phyloP scores from a whole-genome alignment of 768 basidiomycete genomes.

The Suillus plorans region DNA sequence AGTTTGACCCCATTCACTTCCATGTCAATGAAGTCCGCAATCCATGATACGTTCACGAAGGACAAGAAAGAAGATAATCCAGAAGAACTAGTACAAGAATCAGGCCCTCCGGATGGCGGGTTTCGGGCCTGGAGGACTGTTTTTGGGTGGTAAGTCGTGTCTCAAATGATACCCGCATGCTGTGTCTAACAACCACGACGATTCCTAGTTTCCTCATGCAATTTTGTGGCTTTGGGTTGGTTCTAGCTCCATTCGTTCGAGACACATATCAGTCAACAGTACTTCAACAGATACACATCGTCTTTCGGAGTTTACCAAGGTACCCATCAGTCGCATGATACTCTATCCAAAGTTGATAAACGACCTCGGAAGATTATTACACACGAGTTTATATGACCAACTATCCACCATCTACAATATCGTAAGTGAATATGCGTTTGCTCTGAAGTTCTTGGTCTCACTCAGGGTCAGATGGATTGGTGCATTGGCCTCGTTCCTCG shows the following conservation, averaged over 20 bases:
- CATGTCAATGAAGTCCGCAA: background rate
- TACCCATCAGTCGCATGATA: background rate
- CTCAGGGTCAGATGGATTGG: constrained; percentile 35
- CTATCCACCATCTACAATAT: constrained; percentile 26
- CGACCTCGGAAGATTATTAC: constrained; percentile 31
- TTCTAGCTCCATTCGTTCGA: background rate
- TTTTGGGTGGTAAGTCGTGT: constrained; percentile 9
- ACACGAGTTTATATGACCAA: constrained; percentile 27
- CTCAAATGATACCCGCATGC: background rate
- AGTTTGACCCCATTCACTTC: background rate
- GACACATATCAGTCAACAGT: too few species aligned
- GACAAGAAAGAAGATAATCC: background rate
- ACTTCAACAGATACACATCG: constrained; percentile 18
- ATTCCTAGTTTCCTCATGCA: constrained; percentile 23
- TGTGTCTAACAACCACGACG: background rate
- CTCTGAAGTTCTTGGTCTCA: constrained; percentile 31
- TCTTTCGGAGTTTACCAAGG: constrained; percentile 37
- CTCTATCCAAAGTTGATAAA: background rate
- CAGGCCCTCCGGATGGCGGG: constrained; percentile 10
- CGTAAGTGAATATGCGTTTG: constrained; percentile 16
- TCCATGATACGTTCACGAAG: background rate
- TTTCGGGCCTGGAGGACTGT: constrained; percentile 14
- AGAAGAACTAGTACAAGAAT: background rate
- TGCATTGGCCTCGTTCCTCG: constrained; percentile 40
- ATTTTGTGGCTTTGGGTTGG: constrained; percentile 28